Conservation (phyloP, 164 flowering plant genomes). For the Amborella trichopoda region DNA sequence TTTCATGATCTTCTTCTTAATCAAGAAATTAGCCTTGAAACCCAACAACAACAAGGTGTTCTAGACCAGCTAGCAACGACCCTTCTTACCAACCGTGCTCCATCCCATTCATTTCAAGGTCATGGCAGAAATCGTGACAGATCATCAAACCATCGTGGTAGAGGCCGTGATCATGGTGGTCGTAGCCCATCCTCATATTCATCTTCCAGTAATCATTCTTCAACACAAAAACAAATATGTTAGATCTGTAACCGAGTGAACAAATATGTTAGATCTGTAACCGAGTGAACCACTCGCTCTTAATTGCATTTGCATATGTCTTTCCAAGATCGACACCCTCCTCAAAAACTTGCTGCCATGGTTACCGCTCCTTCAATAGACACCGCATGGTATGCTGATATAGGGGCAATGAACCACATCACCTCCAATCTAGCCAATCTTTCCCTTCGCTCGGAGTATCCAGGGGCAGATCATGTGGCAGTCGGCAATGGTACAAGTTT, state of each 20-base stretch:
- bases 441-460: background rate
- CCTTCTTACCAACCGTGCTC: background rate
- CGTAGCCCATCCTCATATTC: background rate
- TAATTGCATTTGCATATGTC: background rate
- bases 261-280: background rate
- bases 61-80: background rate
- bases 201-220: background rate
- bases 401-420: background rate
- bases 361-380: too few species aligned
- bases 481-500: background rate
- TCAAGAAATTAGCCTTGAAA: background rate
- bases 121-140: too few species aligned
- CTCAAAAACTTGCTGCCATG: background rate
- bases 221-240: background rate
- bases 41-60: background rate
- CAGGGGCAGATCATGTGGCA: background rate
- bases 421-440: background rate
- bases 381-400: background rate
- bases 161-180: background rate
- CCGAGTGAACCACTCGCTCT: background rate
- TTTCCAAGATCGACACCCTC: background rate
- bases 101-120: too few species aligned
- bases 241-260: background rate
- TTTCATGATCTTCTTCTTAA: background rate
- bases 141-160: background rate